Conservation (phyloP, 345 rosid species). For the Populus tremula region DNA sequence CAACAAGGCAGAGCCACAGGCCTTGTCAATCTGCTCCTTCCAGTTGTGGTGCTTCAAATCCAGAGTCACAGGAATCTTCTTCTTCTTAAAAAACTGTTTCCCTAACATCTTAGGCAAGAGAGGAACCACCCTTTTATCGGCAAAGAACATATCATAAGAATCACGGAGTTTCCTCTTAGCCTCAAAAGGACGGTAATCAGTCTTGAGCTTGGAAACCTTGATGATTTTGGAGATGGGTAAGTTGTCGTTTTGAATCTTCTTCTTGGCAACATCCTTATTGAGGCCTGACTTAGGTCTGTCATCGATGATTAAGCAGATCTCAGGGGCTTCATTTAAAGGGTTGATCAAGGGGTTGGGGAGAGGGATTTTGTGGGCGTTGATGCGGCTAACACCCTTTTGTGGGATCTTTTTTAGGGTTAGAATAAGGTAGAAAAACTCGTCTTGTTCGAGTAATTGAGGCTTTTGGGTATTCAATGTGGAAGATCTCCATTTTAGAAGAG, state of each 20-base stretch:
- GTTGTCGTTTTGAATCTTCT: constrained; percentile 63
- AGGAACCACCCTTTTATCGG: constrained; percentile 49
- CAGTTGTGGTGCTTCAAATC: constrained; percentile 71
- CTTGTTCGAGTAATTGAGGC: constrained; percentile 65
- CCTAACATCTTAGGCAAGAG: constrained; percentile 74
- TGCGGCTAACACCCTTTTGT: constrained; percentile 37
- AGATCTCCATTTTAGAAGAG: constrained; percentile 55
- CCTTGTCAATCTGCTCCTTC: constrained; percentile 70
- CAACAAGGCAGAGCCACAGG: constrained; percentile 59
- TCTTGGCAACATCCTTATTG: constrained; percentile 49
- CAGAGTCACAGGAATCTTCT: constrained; percentile 59
- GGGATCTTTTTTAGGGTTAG: constrained; percentile 69
- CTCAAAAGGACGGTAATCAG: constrained; percentile 48
- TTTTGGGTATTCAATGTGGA: constrained; percentile 43
- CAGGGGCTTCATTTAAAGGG: constrained; percentile 36
- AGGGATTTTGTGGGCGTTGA: constrained; percentile 48
- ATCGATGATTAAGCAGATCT: constrained; percentile 71
- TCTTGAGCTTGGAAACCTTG: constrained; percentile 59
- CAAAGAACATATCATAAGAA: constrained; percentile 48
- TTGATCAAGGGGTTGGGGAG: constrained; percentile 52
- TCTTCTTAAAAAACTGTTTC: constrained; percentile 64
- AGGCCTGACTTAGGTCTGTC: constrained; percentile 66
- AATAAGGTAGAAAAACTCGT: constrained; percentile 59
- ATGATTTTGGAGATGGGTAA: constrained; percentile 62
- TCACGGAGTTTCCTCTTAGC: constrained; percentile 51